Evolutionary conservation across 2,329 filamentous ascomycete genomes (phyloP), one percentile per base, ranked within the genome.

Genomic region (Daldinia sp.): DNA sequence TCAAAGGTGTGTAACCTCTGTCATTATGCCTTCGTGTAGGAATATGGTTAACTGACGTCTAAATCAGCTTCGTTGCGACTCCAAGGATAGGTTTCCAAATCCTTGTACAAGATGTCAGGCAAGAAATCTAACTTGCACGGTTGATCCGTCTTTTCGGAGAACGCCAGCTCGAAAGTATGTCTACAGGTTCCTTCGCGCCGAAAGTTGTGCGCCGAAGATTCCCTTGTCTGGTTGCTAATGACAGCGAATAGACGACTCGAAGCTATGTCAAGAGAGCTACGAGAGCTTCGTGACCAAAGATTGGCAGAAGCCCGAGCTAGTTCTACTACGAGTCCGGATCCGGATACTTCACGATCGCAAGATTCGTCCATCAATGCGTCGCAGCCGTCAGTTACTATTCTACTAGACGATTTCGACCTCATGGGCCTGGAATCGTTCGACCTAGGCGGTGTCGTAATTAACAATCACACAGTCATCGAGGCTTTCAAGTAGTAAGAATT

Each of bases 241-340:
- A 18, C 13, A 3, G 23, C 46, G 9, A 63, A 30, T 57, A 78
- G 77, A 41, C 72, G 76, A n/a, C 65, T 78, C 41, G 75, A 78
- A 58, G 77, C 75, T 7, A 77, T 78, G 75, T 77, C 74, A 9
- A 77, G 72, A 60, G 77, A 78, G 65, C 63, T 78, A n/a, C 73
- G 74, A 58, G 75, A 78, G 65, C 75, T 78, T 23, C 72, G 76
- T 33, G 75, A 70, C 18, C 74, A 74, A 53, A 71, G 72, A 59
- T 55, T 68, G 50, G 53, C 68, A 41, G 65, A 70, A 41, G 58
- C 58, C 1, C 66, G 66, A 58, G 65, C 68, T 18, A 62, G 68
- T 33, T 72, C 73, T 10, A 72, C 73, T 12, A 67, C 71, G 28
- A 73, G 71, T 41, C 74, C 70, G 10, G 73, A 72, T 30, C 73